Evolutionary conservation across 2,329 filamentous ascomycete species (phyloP), one percentile per base, ranked within the genome.

Genomic region (Dactylellina drechsleri): DNA sequence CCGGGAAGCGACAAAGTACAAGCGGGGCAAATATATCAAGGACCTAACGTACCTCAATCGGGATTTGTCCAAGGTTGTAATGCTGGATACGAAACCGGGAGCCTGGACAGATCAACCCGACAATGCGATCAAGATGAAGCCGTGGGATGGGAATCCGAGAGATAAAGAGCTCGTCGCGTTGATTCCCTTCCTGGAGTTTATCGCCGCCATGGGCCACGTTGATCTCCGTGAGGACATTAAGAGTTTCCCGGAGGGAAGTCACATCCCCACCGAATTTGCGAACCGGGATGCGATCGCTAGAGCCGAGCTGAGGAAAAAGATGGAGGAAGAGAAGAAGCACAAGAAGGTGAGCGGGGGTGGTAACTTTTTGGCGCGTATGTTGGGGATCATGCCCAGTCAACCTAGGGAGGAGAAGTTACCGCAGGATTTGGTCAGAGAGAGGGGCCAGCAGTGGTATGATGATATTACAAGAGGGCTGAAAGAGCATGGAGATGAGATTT

Each of bases 31-130:
- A 83, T 93, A 98, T 80, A 88, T 99, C 83, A 99, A 99, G 92
- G 95, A 99, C 81, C 88, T 99, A n/a, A 93, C 93, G 1, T 98
- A 97, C 83, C 88, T 99, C 57, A 99, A 99, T 85, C 92, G 95
- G 72, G 93, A 97, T 80, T 87, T 97, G 40, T 95, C 91, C 78
- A 98, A 98, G 84, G 92, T 96, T 57, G 92, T 99, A 81, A 89
- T 99, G 79, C 87, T 99, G 80, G 95, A 99, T 82, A 97, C 92
- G 56, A 90, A 96, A 77, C 84, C 90, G 45, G 84, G 87, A 47
- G 92, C 97, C 80, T 92, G 94, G 75, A 90, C 91, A 79, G 88
- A 91, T 77, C 95, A 99, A 81, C 95, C 95, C n/a, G 92, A 97
- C 80, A 99, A 99, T 82, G 92, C 95, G 78, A 95, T 99, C 78